Conservation (phyloP, 2,329 filamentous ascomycete genomes). For the Nigrograna mackinnonii region DNA sequence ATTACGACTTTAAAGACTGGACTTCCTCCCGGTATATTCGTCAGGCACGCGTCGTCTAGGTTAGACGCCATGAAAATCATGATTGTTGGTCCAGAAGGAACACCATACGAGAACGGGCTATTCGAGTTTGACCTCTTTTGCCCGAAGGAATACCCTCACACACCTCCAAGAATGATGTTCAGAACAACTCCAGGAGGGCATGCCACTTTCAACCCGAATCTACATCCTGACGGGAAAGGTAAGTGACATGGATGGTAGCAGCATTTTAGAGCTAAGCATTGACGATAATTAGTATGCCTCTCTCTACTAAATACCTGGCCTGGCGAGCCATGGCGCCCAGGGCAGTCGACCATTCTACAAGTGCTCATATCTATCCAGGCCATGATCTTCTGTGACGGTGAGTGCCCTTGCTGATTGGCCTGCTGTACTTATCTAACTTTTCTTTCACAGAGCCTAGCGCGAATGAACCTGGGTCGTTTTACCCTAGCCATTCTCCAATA, state of each 20-base stretch:
- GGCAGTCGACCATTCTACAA: conserved; percentile 42
- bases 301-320: conserved; percentile 56
- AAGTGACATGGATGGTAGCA: too few relatives aligned
- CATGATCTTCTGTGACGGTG: conserved; percentile 60
- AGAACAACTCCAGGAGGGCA: conserved; percentile 49
- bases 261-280: too few relatives aligned
- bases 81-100: conserved; percentile 54
- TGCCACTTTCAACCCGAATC: conserved; percentile 55
- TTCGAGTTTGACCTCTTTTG: conserved; percentile 61
- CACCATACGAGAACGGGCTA: conserved; percentile 58
- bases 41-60: conserved; percentile 50
- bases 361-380: conserved; percentile 48
- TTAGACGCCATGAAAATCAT: conserved; percentile 54
- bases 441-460: too few relatives aligned
- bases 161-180: conserved; percentile 48
- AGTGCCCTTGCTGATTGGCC: too few relatives aligned
- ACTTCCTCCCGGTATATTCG: conserved; percentile 56
- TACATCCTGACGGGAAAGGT: conserved; percentile 55
- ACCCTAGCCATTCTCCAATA: conserved; percentile 61
- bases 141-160: conserved; percentile 44
- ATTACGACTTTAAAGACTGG: conserved; percentile 49
- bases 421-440: too few relatives aligned
- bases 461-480: too few relatives aligned
- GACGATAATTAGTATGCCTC: conserved; percentile 52
- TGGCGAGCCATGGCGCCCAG: conserved; percentile 51